These are phyloP conservation scores for Tylopilus sp. DNA, from an alignment of 1,284 basidiomycete genomes.

Conservation along the genomic window DNA sequence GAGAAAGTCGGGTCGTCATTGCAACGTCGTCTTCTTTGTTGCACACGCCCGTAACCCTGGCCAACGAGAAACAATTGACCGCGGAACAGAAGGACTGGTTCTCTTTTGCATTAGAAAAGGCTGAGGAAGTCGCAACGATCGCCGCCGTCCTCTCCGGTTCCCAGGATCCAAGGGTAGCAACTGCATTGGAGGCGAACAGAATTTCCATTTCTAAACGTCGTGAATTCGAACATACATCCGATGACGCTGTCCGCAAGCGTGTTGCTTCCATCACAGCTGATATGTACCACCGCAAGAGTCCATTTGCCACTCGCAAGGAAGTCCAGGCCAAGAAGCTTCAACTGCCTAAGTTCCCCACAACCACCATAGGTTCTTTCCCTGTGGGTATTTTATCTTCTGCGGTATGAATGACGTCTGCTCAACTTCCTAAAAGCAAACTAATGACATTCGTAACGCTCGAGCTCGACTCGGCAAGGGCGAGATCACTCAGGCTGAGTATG, in stretches of 20 bases:
- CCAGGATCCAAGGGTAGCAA: constrained; percentile 68
- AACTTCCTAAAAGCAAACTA: constrained; percentile 76
- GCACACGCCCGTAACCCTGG: constrained; percentile 96
- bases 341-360: constrained; percentile 97
- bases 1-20: constrained; percentile 86
- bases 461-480: constrained; percentile 94
- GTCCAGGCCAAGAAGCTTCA: constrained; percentile 88
- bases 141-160: constrained; percentile 82
- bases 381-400: constrained; percentile 40
- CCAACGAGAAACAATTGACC: constrained; percentile 91
- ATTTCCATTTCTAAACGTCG: constrained; percentile 93
- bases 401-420: neutral
- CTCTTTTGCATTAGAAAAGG: constrained; percentile 98
- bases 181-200: constrained; percentile 85
- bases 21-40: constrained; percentile 97
- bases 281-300: constrained; percentile 86
- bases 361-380: constrained; percentile 98
- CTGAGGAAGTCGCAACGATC: constrained; percentile 85
- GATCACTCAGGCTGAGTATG: constrained; percentile 86
- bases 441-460: constrained; percentile 97
- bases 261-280: constrained; percentile 90
- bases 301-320: constrained; percentile 86
- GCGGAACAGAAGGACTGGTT: constrained; percentile 96
- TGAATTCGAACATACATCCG: constrained; percentile 92
- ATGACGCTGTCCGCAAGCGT: constrained; percentile 94